These are phyloP conservation scores for Cercospora citrullina DNA, from an alignment of 2,329 filamentous ascomycete species.

Conservation along the genomic window DNA sequence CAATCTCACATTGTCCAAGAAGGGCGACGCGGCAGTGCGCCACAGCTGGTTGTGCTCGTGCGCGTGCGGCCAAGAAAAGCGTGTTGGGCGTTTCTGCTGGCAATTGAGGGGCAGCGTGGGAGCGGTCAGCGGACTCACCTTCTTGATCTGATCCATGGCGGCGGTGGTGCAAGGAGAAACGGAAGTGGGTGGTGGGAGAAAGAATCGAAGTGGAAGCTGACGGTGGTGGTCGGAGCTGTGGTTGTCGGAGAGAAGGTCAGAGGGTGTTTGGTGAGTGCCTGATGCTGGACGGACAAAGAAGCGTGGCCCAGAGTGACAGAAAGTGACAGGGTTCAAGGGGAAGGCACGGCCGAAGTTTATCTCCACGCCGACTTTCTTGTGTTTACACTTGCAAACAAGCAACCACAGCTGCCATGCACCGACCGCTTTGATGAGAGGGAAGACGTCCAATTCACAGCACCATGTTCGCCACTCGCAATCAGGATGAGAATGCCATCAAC, in stretches of 20 bases:
- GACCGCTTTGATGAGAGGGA: neutral
- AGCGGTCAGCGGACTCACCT: conserved; percentile 36
- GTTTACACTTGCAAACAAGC: conserved; percentile 3
- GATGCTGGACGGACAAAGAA: conserved; percentile 2
- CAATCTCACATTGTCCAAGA: neutral
- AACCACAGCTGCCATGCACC: neutral
- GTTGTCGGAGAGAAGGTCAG: neutral
- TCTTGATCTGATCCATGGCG: conserved; percentile 48
- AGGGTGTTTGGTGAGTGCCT: neutral
- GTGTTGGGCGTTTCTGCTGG: conserved; percentile 20
- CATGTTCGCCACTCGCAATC: conserved; percentile 72
- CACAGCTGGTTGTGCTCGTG: conserved; percentile 8
- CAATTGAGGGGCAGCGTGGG: conserved; percentile 31
- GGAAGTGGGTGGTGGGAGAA: neutral
- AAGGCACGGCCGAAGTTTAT: neutral
- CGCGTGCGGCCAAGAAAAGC: neutral
- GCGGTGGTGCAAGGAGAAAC: conserved; percentile 16
- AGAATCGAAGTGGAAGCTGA: neutral
- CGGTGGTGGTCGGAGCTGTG: conserved; percentile 9
- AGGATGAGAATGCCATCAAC: conserved; percentile 86
- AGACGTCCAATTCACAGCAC: conserved; percentile 22
- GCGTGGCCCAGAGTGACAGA: neutral
- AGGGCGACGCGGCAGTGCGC: neutral
- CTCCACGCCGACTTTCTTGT: conserved; percentile 2
- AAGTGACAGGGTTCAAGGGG: conserved; percentile 7